Evolutionary conservation across 1,284 basidiomycete genomes (phyloP).

Genomic region (Inonotus obliquus): DNA sequence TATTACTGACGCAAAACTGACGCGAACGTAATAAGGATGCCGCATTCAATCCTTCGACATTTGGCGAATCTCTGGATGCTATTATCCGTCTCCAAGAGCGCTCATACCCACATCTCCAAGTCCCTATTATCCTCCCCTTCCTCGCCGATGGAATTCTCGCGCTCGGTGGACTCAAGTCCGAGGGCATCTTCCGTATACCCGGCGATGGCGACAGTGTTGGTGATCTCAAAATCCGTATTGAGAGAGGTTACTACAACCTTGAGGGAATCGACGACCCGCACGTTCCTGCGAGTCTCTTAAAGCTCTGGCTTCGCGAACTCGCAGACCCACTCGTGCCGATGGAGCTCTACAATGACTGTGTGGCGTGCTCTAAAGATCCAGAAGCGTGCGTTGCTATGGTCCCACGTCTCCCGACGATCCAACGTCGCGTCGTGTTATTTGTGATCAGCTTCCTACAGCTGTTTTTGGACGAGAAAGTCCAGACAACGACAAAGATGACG

Average conservation of each 20-base stretch:
- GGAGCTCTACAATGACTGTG: constrained; percentile 84
- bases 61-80: constrained; percentile 82
- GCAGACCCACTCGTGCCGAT: constrained; percentile 84
- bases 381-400: constrained; percentile 71
- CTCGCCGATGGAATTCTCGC: constrained; percentile 87
- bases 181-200: constrained; percentile 89
- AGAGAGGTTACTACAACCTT: constrained; percentile 85
- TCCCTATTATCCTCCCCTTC: constrained; percentile 90
- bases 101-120: constrained; percentile 77
- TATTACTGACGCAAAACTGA: background rate
- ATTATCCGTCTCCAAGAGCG: constrained; percentile 80
- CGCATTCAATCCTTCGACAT: constrained; percentile 90
- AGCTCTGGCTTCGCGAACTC: constrained; percentile 89
- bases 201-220: constrained; percentile 84
- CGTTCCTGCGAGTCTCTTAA: constrained; percentile 82
- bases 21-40: constrained; percentile 53
- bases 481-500: constrained; percentile 82
- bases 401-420: constrained; percentile 73
- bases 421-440: constrained; percentile 80
- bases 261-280: constrained; percentile 85
- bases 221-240: constrained; percentile 82
- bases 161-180: constrained; percentile 75
- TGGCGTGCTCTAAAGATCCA: constrained; percentile 62
- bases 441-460: constrained; percentile 86
- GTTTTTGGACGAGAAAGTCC: constrained; percentile 74